phyloP scores from a whole-genome alignment of 2,329 filamentous ascomycete genomes.

The Lachnellula occidentalis region DNA sequence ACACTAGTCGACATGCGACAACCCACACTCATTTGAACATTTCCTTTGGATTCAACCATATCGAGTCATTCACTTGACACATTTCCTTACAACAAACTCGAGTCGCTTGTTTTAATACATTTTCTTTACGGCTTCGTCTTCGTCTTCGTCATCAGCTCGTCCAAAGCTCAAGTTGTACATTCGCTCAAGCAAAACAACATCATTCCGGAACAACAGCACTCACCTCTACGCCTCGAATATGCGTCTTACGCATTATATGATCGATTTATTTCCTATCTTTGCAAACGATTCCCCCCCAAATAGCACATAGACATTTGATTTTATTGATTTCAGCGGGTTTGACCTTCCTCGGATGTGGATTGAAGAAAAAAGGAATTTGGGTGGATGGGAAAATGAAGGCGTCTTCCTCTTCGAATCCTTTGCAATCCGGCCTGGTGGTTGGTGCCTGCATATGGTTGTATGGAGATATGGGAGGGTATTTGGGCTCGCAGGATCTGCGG shows the following conservation, averaged over 20 bases:
- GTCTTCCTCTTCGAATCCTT: constrained; percentile 7
- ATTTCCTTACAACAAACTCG: constrained; percentile 28
- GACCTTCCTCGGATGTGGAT: neutral
- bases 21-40: constrained; percentile 29
- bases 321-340: constrained; percentile 3
- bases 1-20: constrained; percentile 21
- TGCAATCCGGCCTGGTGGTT: neutral
- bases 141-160: constrained; percentile 13
- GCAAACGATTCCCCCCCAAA: constrained; percentile 17
- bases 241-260: constrained; percentile 2
- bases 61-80: constrained; percentile 26
- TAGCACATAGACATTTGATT: constrained; percentile 20
- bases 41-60: constrained; percentile 19
- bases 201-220: neutral
- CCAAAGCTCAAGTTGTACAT: neutral
- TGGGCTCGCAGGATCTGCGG: neutral
- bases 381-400: constrained; percentile 9
- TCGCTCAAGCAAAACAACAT: neutral
- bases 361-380: neutral
- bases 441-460: neutral
- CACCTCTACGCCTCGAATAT: neutral
- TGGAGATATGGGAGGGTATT: neutral
- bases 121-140: constrained; percentile 19
- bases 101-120: constrained; percentile 13
- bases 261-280: constrained; percentile 13